Base-by-base conservation (phyloP, 805 yeast genomes). In the Hanseniaspora pseudoguilliermondii region DNA sequence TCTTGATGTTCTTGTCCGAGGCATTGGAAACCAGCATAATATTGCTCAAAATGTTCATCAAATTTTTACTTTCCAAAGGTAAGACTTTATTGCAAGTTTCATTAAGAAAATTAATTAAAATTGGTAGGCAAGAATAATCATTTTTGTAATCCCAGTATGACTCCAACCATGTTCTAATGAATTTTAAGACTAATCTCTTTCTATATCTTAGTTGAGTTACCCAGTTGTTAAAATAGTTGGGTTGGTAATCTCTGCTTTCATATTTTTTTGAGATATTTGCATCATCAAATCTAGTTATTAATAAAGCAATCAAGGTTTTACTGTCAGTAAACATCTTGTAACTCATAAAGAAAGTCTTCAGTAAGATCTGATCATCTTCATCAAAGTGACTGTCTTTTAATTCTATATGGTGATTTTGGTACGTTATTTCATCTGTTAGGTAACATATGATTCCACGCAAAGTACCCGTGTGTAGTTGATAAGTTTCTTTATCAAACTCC, bases 131-230 rank as follows among this genome's bases (percentile, higher is more conserved):
- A 27, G 67, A 69, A 59, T 77, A 78, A 66, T 89, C 95, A 20
- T 63, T 64, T 44, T 75, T 73, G 49, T 77, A 79, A 59, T 82
- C 79, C 96, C 96, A 91, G 65, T 84, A 89, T 52, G 93, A 83
- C 67, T 88, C 95, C 67, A 91, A 70, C 98, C 98, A 91, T 38
- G 79, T 72, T 65, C 81, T 85, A 64, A 89, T 79, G 66, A 84
- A 74, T 60, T 78, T 79, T 60, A 83, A 80, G 41, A 88, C 81
- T 48, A 84, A 69, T 59, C 80, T 79, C 64, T 91, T 72, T 65
- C 93, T 75, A 59, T 75, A 81, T 62, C 77, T 80, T 41, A 79
- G 60, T 60, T 75, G 70, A 20, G 76, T 71, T 57, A 75, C 72
- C 56, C 56, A 53, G 25, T 53, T 53, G 20, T 48, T 53, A 25